A percentile compares a stretch with the other conserved stretches of the same genome.
phyloP scores from a whole-genome alignment of 331 rosid genomes.

The Spiraea crenata region DNA sequence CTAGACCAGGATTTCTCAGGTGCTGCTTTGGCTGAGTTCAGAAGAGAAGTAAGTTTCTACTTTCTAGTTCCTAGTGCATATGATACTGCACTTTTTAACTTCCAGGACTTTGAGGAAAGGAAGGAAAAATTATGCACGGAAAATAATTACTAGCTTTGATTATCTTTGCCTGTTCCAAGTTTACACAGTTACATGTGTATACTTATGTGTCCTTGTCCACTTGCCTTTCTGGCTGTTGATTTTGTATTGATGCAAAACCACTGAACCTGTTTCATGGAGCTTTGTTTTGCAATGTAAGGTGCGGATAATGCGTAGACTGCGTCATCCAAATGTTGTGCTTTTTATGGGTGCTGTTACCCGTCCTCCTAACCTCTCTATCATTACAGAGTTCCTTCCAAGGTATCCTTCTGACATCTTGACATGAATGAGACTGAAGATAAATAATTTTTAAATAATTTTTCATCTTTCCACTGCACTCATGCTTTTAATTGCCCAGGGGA shows the following conservation, averaged over 20 bases:
- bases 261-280: slow-evolving; percentile 25
- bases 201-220: neutral
- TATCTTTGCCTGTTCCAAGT: slow-evolving; percentile 7
- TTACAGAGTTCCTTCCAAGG: slow-evolving; percentile 94
- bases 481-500: slow-evolving; percentile 60
- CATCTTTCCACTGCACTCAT: slow-evolving; percentile 17
- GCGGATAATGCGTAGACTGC: slow-evolving; percentile 93
- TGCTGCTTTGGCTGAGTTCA: slow-evolving; percentile 98
- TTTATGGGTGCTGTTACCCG: slow-evolving; percentile 99
- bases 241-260: neutral
- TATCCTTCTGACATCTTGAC: slow-evolving; percentile 23
- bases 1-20: slow-evolving; percentile 99
- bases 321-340: slow-evolving; percentile 97
- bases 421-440: too few relatives aligned
- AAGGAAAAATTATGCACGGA: neutral
- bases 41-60: slow-evolving; percentile 87
- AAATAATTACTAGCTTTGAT: neutral
- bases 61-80: slow-evolving; percentile 8
- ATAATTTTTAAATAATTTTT: neutral
- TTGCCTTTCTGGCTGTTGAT: neutral
- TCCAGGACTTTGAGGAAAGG: slow-evolving; percentile 4
- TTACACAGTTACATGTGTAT: neutral
- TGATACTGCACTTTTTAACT: slow-evolving; percentile 6
- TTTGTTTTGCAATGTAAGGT: slow-evolving; percentile 56
- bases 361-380: slow-evolving; percentile 93